Evolutionary conservation across 176 grass and related monocot genomes (phyloP).

Genomic region (Oryza meyeriana): DNA sequence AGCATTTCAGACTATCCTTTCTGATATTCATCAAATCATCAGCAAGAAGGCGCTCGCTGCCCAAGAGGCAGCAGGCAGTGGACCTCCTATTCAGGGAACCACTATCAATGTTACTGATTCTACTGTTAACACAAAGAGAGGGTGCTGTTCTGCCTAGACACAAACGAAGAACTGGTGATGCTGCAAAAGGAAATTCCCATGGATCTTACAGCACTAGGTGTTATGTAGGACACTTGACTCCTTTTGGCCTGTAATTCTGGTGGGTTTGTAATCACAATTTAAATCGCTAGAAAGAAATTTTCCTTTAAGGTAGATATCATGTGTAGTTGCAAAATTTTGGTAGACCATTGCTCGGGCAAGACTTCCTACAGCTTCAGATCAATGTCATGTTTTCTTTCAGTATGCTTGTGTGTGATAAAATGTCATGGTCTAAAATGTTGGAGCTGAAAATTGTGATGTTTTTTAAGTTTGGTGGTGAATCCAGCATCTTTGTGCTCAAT

Average conservation of each 20-base stretch:
- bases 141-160: constrained; percentile 57
- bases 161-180: constrained; percentile 7
- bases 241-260: constrained; percentile 44
- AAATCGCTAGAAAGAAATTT: constrained; percentile 44
- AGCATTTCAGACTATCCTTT: constrained; percentile 60
- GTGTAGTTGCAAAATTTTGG: constrained; percentile 58
- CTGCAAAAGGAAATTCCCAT: constrained; percentile 21
- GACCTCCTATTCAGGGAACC: constrained; percentile 55
- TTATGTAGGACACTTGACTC: constrained; percentile 33
- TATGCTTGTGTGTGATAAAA: neutral
- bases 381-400: constrained; percentile 26
- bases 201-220: constrained; percentile 30
- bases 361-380: constrained; percentile 34
- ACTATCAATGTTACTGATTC: constrained; percentile 56
- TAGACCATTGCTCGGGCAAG: constrained; percentile 40
- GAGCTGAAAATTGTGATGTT: neutral
- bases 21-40: constrained; percentile 70
- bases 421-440: neutral
- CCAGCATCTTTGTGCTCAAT: neutral
- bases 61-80: constrained; percentile 56
- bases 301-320: constrained; percentile 48
- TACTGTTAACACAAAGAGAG: constrained; percentile 28
- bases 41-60: constrained; percentile 78
- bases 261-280: constrained; percentile 48
- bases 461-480: constrained; percentile 4